Conservation (phyloP, 176 grass and related monocot species). For the Luzula sylvatica region DNA sequence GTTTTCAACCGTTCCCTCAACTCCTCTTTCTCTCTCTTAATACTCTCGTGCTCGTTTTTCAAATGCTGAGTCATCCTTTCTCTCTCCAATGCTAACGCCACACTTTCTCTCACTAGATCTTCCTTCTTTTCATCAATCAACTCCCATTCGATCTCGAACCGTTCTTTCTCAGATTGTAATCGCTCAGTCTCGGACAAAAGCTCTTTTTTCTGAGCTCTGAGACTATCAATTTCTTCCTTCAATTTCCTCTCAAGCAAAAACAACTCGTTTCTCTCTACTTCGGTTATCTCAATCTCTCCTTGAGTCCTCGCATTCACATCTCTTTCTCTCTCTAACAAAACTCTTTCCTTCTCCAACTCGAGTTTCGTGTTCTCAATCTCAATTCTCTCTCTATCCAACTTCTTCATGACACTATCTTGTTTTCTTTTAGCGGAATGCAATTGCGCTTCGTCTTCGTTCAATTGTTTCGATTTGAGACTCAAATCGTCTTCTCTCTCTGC, state of each 20-base stretch:
- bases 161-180: slow-evolving; percentile 80
- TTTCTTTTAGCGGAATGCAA: slow-evolving; percentile 27
- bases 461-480: slow-evolving; percentile 34
- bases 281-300: slow-evolving; percentile 50
- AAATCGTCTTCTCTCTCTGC: slow-evolving; percentile 46
- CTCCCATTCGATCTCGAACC: slow-evolving; percentile 95
- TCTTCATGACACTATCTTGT: slow-evolving; percentile 14
- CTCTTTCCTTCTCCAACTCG: slow-evolving; percentile 56
- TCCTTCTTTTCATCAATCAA: slow-evolving; percentile 83
- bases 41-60: slow-evolving; percentile 52
- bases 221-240: slow-evolving; percentile 87
- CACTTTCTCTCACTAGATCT: slow-evolving; percentile 53
- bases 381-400: slow-evolving; percentile 42
- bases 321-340: slow-evolving; percentile 56
- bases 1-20: slow-evolving; percentile 50
- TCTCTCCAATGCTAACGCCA: slow-evolving; percentile 53
- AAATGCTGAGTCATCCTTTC: slow-evolving; percentile 38
- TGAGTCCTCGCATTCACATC: slow-evolving; percentile 33
- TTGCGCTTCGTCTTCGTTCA: slow-evolving; percentile 39
- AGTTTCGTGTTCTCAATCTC: slow-evolving; percentile 43
- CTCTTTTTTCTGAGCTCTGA: slow-evolving; percentile 67
- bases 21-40: slow-evolving; percentile 71
- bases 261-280: slow-evolving; percentile 55
- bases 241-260: slow-evolving; percentile 56
- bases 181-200: slow-evolving; percentile 62